These are phyloP conservation scores for Talaromyces sp. DNA, from an alignment of 2,329 filamentous ascomycete species.

Conservation along the genomic window DNA sequence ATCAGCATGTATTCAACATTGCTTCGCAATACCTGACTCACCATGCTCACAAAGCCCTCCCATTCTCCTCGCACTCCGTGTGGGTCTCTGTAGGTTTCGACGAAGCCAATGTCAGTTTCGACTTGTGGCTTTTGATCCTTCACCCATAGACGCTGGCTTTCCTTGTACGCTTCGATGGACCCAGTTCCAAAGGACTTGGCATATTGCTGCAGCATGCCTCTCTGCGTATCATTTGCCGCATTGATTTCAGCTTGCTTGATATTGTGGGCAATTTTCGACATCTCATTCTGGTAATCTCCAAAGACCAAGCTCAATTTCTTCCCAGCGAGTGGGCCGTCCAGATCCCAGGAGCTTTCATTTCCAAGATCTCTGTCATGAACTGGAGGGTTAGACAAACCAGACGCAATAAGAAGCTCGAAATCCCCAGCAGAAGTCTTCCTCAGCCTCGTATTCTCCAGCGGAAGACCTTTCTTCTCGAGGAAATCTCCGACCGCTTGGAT, in stretches of 20 bases:
- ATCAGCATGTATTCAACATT: constrained; percentile 22
- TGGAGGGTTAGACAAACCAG: constrained; percentile 57
- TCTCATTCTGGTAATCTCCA: constrained; percentile 68
- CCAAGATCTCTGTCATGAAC: constrained; percentile 63
- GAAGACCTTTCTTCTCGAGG: constrained; percentile 65
- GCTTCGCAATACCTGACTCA: constrained; percentile 23
- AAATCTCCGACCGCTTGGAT: constrained; percentile 68
- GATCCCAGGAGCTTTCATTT: constrained; percentile 56
- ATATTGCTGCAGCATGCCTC: constrained; percentile 69
- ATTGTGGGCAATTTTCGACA: constrained; percentile 62
- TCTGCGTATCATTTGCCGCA: constrained; percentile 68
- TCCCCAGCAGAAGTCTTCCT: constrained; percentile 59
- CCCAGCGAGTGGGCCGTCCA: constrained; percentile 54
- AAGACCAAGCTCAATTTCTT: constrained; percentile 68
- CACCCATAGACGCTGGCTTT: constrained; percentile 77
- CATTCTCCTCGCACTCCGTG: constrained; percentile 76
- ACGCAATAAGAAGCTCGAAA: constrained; percentile 72
- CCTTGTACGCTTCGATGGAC: constrained; percentile 71
- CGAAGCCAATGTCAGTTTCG: constrained; percentile 77
- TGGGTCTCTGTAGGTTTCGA: constrained; percentile 81
- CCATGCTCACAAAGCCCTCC: constrained; percentile 73
- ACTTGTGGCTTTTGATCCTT: constrained; percentile 75
- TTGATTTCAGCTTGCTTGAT: constrained; percentile 64
- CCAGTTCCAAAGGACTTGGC: constrained; percentile 69
- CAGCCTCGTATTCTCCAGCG: constrained; percentile 71